These are phyloP conservation scores for Raphanus raphanistrum DNA, from an alignment of 345 rosid genomes.

Conservation along the genomic window DNA sequence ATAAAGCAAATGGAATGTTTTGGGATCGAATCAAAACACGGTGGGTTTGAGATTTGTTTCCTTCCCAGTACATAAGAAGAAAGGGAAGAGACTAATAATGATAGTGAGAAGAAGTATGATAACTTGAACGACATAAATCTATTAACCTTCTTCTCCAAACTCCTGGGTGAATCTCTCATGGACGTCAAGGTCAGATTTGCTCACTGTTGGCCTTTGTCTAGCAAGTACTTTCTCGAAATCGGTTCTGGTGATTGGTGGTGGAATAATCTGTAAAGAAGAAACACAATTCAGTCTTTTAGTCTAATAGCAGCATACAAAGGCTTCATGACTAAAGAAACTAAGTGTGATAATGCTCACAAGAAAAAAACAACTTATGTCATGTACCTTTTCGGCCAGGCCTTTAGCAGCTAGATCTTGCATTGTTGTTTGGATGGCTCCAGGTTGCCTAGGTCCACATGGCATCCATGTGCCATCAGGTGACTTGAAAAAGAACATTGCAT, in stretches of 20 bases:
- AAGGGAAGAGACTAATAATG: conserved; percentile 14
- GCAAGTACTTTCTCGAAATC: not conserved
- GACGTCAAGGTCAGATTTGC: conserved; percentile 83
- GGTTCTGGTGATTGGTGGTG: not conserved
- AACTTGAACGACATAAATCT: conserved; percentile 10
- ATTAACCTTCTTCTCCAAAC: conserved; percentile 96
- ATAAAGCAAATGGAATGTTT: conserved; percentile 16
- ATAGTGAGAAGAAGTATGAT: not conserved
- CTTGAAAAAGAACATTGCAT: conserved; percentile 1
- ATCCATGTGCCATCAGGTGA: conserved; percentile 1
- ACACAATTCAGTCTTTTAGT: not conserved
- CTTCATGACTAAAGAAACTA: not conserved
- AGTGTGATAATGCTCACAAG: not conserved
- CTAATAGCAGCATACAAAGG: not conserved
- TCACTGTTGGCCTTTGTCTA: conserved; percentile 77
- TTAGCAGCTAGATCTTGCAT: not conserved
- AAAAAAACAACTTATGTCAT: not conserved
- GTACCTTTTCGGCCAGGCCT: not conserved
- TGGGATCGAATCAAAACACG: conserved; percentile 26
- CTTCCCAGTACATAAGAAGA: conserved; percentile 24
- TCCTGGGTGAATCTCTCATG: conserved; percentile 96
- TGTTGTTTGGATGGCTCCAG: conserved; percentile 4
- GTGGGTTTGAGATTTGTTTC: conserved; percentile 27
- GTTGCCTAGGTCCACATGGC: conserved; percentile 5
- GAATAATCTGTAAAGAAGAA: not conserved